Conservation (phyloP, 768 basidiomycete genomes). For the Boletus rex-veris region DNA sequence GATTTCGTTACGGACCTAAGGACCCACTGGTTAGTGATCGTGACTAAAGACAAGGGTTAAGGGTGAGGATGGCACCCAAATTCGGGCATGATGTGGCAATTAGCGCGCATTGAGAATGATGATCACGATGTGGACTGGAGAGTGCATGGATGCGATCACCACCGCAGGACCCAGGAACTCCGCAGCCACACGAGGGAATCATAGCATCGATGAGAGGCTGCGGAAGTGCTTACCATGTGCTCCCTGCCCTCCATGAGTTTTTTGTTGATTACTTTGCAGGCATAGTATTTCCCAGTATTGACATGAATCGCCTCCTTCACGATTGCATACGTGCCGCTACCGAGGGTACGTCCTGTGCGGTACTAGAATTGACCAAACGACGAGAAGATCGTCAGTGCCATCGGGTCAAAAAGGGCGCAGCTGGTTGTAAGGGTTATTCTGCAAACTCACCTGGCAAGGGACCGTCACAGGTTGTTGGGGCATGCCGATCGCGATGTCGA, state of each 20-base stretch:
- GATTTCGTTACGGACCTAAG: conserved; percentile 94
- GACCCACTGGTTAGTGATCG: conserved; percentile 8
- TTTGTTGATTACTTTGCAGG: conserved; percentile 99
- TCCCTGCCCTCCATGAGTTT: conserved; percentile 97
- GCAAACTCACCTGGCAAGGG: conserved; percentile 42
- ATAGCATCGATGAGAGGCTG: conserved; percentile 6
- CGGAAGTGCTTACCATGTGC: conserved; percentile 72
- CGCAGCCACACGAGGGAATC: conserved; percentile 1
- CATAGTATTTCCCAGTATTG: conserved; percentile 90
- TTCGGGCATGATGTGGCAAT: conserved; percentile 12
- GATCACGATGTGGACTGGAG: conserved; percentile 1
- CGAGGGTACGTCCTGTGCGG: conserved; percentile 82
- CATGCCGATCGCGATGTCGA: conserved; percentile 22
- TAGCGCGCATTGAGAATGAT: conserved; percentile 2
- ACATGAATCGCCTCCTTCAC: conserved; percentile 95
- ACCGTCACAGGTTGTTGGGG: conserved; percentile 36
- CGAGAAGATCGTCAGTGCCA: conserved; percentile 6
- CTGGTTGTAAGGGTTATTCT: not conserved
- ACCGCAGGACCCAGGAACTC: not conserved
- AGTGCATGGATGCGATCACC: not conserved
- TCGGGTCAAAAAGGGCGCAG: not conserved
- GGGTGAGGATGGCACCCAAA: conserved; percentile 4
- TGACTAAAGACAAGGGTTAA: conserved; percentile 11
- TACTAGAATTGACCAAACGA: conserved; percentile 45
- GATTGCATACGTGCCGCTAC: conserved; percentile 92